These are phyloP conservation scores for Trichophaea hybrida DNA, from an alignment of 2,329 filamentous ascomycete genomes.

Conservation along the genomic window DNA sequence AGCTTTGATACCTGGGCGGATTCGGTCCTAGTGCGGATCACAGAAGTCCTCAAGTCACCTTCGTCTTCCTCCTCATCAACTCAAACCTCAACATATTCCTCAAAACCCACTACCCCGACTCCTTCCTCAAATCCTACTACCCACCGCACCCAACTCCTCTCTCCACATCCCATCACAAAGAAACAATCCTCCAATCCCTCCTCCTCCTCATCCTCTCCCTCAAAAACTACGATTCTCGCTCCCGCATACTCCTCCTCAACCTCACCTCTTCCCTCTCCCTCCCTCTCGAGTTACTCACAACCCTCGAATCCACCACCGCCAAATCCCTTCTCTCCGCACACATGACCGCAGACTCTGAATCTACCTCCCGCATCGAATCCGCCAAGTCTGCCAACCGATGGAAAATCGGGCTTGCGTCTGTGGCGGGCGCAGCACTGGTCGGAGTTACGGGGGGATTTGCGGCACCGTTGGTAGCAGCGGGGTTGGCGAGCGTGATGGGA, in stretches of 20 bases:
- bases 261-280: slow-evolving; percentile 58
- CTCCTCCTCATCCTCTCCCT: slow-evolving; percentile 60
- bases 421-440: slow-evolving; percentile 79
- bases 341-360: slow-evolving; percentile 64
- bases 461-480: slow-evolving; percentile 60
- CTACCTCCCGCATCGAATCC: slow-evolving; percentile 55
- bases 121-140: slow-evolving; percentile 15
- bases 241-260: slow-evolving; percentile 55
- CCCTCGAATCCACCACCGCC: slow-evolving; percentile 62
- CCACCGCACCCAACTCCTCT: slow-evolving; percentile 27
- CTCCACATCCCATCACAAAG: slow-evolving; percentile 6
- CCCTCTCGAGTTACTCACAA: slow-evolving; percentile 46
- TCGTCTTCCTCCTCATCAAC: not conserved
- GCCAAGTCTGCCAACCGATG: slow-evolving; percentile 51
- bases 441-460: slow-evolving; percentile 66
- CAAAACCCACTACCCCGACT: not conserved
- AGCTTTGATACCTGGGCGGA: slow-evolving; percentile 73
- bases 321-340: slow-evolving; percentile 57
- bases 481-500: slow-evolving; percentile 64
- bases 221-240: slow-evolving; percentile 62
- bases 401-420: slow-evolving; percentile 76
- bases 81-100: not conserved
- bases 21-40: slow-evolving; percentile 52
- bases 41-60: slow-evolving; percentile 50
- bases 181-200: slow-evolving; percentile 49